Evolutionary conservation across 2,329 filamentous ascomycete genomes (phyloP), one percentile per base, ranked within the genome.

Genomic region (Alternaria burnsii): DNA sequence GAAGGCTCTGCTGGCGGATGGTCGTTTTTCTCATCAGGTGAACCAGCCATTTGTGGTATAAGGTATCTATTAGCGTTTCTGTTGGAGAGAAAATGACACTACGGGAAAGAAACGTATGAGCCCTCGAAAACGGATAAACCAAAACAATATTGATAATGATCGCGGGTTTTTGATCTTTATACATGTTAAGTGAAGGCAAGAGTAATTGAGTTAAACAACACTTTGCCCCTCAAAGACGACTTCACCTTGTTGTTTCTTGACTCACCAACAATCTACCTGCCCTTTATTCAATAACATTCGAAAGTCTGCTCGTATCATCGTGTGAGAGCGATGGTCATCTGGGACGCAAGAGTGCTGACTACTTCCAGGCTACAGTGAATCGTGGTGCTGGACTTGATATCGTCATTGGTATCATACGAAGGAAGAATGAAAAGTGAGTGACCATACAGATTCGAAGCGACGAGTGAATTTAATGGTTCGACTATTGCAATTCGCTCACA

Each of bases 221-320:
- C 16, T 22, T 26, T n/a, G 20, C n/a, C 28, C 16, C 20, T 38
- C 46, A 46, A 59, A 51, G 46, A 44, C 30, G 11, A 16, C 5
- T 8, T 56, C 32, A 41, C 40, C 12, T 52, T 40, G 11, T 59
- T 24, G n/a, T 55, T 42, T 18, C 34, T 41, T 24, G n/a, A 18
- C 14, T 28, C 48, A 52, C 16, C 22, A 20, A 41, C 11, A 18
- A 34, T 42, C 14, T 11, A 42, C 26, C 16, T 26, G 10, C 26
- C 22, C 43, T 56, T 56, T 56, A 18, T 56, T 5, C 12, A 22
- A 42, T 22, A 41, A 26, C 8, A 28, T 5, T 16, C 24, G 44
- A 42, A 56, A 24, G 54, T 22, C 42, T 56, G 36, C 44, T 51
- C 32, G 22, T 22, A n/a, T 50, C 26, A 22, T 32, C 22, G 18